These are phyloP conservation scores for Plantago major DNA, from an alignment of 257 asterid species.

Conservation along the genomic window DNA sequence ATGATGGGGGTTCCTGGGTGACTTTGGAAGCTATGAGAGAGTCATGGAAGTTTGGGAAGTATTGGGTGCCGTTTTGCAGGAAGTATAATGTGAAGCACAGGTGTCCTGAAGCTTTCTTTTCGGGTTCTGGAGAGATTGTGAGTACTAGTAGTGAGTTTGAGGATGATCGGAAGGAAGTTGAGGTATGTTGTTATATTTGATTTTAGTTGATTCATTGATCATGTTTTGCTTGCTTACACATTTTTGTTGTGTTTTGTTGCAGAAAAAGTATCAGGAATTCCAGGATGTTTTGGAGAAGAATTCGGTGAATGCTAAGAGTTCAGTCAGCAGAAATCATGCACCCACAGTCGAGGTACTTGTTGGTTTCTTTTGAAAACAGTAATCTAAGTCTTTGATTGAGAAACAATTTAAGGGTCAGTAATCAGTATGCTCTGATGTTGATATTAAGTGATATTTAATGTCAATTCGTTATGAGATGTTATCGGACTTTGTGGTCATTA, in stretches of 20 bases:
- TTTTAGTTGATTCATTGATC: no score
- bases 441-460: no score
- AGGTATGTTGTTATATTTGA: conserved; percentile 24
- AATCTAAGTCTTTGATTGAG: background rate
- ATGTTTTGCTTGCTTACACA: background rate
- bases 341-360: conserved; percentile 10
- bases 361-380: background rate
- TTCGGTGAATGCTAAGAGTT: conserved; percentile 10
- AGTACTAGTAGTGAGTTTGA: conserved; percentile 24
- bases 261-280: conserved; percentile 12
- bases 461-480: no score
- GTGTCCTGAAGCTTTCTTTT: conserved; percentile 43
- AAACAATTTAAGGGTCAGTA: no score
- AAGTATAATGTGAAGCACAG: conserved; percentile 27
- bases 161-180: conserved; percentile 26
- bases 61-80: conserved; percentile 45
- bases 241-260: background rate
- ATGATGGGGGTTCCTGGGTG: conserved; percentile 44
- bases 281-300: conserved; percentile 12
- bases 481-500: no score
- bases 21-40: conserved; percentile 35
- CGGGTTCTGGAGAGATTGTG: conserved; percentile 9
- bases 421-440: no score
- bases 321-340: conserved; percentile 17
- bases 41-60: conserved; percentile 35